Conservation (phyloP, 2,329 filamentous ascomycete genomes). For the Salinomyces thailandicus region DNA sequence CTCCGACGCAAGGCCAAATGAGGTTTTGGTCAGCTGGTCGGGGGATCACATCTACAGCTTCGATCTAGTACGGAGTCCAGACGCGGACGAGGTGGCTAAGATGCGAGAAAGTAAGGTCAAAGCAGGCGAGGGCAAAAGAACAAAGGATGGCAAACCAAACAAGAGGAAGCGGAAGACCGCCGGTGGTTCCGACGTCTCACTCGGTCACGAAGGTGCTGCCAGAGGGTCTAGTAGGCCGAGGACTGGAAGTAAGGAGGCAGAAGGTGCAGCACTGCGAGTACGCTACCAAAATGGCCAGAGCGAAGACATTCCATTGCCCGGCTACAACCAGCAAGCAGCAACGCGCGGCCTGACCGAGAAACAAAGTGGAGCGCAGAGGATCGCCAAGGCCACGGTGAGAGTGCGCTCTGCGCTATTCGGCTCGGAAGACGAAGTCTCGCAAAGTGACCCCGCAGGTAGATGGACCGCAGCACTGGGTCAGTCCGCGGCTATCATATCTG, state of each 20-base stretch:
- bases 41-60: constrained; percentile 51
- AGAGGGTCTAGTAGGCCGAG: constrained; percentile 39
- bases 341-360: constrained; percentile 36
- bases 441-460: constrained; percentile 18
- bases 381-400: constrained; percentile 45
- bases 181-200: constrained; percentile 1
- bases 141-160: constrained; percentile 12
- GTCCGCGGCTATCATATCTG: constrained; percentile 36
- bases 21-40: constrained; percentile 59
- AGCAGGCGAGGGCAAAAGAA: constrained; percentile 8
- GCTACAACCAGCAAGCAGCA: constrained; percentile 13
- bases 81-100: constrained; percentile 31
- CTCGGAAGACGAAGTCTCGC: constrained; percentile 20
- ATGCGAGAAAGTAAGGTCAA: constrained; percentile 14
- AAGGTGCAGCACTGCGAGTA: constrained; percentile 42
- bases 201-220: constrained; percentile 28
- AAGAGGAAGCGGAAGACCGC: constrained; percentile 4
- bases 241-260: constrained; percentile 29
- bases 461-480: constrained; percentile 25
- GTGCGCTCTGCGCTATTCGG: constrained; percentile 48
- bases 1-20: constrained; percentile 56
- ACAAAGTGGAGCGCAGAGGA: constrained; percentile 44
- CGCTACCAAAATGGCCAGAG: constrained; percentile 51
- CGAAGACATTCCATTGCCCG: constrained; percentile 40
- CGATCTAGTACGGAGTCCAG: constrained; percentile 49